Evolutionary conservation across 805 yeast genomes (phyloP), one percentile per base, ranked within the genome.

Genomic region (Barnettozyma botsteinii): DNA sequence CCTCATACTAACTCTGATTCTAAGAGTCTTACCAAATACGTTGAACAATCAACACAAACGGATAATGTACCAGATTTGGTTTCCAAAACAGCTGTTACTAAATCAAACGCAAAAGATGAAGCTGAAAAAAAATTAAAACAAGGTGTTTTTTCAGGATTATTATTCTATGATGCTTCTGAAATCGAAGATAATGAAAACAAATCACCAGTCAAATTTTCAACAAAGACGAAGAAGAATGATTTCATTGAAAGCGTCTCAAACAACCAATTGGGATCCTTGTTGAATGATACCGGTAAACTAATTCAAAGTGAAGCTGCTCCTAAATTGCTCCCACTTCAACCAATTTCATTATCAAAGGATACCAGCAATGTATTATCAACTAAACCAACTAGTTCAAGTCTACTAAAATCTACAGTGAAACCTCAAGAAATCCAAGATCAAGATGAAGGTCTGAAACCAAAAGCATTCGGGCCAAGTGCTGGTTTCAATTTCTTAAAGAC

Each of bases 61-160:
- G 55, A 53, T 25, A 22, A 31, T 6, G 42, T 50, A 1, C 59
- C 57, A 13, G 31, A 14, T 1, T 33, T 54, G 10, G 19, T 26
- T 5, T 54, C 60, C 7, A 45, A 45, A 33, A 29, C 41, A 7
- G 26, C 40, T 6, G 21, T 44, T 7, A 26, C 48, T 5, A 47
- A 43, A 33, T 15, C 27, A 10, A 28, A 35, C 14, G 45, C 53
- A 5, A 33, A 26, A 19, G 43, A 38, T 4, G 53, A 47, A 26
- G 55, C 55, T 12, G 45, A 44, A 31, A 49, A 37, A 35, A 49
- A 51, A 35, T 38, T 51, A 18, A 35, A 28, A 22, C 49, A 51
- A 23, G 57, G 56, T 34, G 53, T 55, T 3, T 55, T 54, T 34
- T 53, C 56, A 1, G 60, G 60, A 1, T 46, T 46, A 18, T 32